Evolutionary conservation across 768 basidiomycete genomes (phyloP), one percentile per base, ranked within the genome.

Genomic region (Amanita jacksonii): DNA sequence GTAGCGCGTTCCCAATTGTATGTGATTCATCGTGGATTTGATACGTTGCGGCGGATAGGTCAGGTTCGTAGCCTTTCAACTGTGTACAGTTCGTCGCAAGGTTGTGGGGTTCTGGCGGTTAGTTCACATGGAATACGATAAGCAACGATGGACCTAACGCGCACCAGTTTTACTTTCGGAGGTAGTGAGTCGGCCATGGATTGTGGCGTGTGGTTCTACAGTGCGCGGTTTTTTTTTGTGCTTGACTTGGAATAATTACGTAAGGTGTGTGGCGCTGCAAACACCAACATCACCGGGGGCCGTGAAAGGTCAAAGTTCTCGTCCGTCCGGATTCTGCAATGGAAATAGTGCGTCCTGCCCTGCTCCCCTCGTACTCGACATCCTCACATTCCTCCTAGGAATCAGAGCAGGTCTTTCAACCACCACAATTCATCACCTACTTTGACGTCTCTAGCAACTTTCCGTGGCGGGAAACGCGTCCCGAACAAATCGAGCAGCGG

Each of bases 1-100:
- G 67, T 30, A 98, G 70, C 0, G 90, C 76, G 54, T 99, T 99
- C 4, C 96, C 96, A 20, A 98, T 77, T 1, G 94, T 98, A 62
- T 99, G 94, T 1, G 89, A 83, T 66, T 99, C 96, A 56, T 97
- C 83, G 57, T 81, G 71, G 36, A 98, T 83, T 58, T 86, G 87
- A 65, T 81, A 99, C 1, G 94, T 97, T 5, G 86, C 92, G 5
- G 86, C 79, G 13, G 88, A 86, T 51, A 92, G 69, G 57, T 93
- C 87, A 1, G 81, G 67, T 31, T 80, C 67, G 15, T 88, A 84
- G 43, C 89, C 88, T 52, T 81, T 81, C 63, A 98, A 74, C 93
- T 97, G 24, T 48, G 52, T 52, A 55, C 57, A 51, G 40, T 43
- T 54, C 46, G 50, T 54, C 53, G 53, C 50, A 38, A 47, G 22